These are phyloP conservation scores for Neopestalotiopsis sp. DNA, from an alignment of 2,329 filamentous ascomycete species.

Conservation along the genomic window DNA sequence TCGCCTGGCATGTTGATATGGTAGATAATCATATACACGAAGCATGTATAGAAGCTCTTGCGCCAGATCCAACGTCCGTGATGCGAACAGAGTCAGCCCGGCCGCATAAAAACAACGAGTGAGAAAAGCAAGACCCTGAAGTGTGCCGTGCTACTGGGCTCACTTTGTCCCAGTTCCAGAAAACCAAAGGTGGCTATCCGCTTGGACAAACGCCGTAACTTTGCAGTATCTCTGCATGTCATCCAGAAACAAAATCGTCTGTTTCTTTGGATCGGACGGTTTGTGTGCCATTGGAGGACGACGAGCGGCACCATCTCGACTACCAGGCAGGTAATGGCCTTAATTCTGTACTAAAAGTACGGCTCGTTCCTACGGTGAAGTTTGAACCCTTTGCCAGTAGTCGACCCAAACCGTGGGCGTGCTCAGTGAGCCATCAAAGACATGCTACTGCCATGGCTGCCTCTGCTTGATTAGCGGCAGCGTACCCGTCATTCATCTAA, in stretches of 20 bases:
- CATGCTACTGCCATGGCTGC: background rate
- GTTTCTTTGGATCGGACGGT: background rate
- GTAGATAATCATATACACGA: too few species aligned
- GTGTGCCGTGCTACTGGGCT: background rate
- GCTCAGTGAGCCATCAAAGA: background rate
- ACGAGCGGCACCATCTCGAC: background rate
- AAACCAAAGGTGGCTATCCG: background rate
- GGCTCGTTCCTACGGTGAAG: constrained; percentile 14
- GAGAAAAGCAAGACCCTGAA: background rate
- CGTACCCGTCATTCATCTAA: background rate
- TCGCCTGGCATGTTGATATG: too few species aligned
- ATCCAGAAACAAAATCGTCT: background rate
- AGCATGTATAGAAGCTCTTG: too few species aligned
- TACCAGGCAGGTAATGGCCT: background rate
- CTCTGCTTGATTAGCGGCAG: background rate
- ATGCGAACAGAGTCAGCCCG: background rate
- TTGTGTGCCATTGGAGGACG: background rate
- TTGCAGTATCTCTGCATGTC: background rate
- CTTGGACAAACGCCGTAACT: background rate
- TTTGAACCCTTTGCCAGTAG: background rate
- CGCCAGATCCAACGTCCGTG: too few species aligned
- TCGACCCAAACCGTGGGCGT: background rate
- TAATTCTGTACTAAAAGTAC: background rate
- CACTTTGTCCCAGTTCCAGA: background rate
- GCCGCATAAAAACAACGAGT: background rate